Base-by-base conservation (phyloP, 176 grass and related monocot species). In the Poa pratensis region DNA sequence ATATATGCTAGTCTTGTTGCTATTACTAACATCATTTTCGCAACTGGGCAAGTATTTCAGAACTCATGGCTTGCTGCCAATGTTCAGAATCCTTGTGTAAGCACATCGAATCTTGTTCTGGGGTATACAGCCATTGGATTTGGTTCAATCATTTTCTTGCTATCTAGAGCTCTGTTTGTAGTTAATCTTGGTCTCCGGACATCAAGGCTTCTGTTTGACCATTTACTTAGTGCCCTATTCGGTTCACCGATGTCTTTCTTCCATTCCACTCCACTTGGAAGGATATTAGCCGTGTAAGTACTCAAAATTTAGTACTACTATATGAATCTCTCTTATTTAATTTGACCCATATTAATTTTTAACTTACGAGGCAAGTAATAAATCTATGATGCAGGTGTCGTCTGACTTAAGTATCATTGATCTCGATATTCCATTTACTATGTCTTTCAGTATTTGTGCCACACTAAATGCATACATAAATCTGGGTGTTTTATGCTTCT, bases 241-340 rank as follows among this genome's bases (percentile, higher is more conserved):
- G n/a, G 53, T 88, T 82, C 82, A 43, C 86, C 86, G 0, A 78
- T 92, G 61, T 89, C 90, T 14, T 92, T 89, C 48, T 92, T 85
- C 67, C 49, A 92, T 39, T 82, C 82, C 20, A 92, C 82, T 28
- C 86, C 90, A 78, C 43, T 84, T 17, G 81, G 90, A 80, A 88
- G 90, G 71, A 78, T 92, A 58, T 88, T 35, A 86, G 82, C 60
- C 83, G 78, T 52, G 90, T 92, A 80, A 88, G 89, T 58, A 67
- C 17, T 65, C 26, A 65, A 26, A 63, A 32, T 7, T 65, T 65
- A 5, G 14, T 65, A 65, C 26, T 65, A 32, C 26, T 64, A 64
- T 16, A 64, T 13, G 26, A 30, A 65, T 65, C 27, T 32, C 14
- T 14, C 30, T 65, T 65, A 65, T 65, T 65, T 65, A 8, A 28